phyloP scores from a whole-genome alignment of 108 stramenopile species.

The Fistulifera solaris region DNA sequence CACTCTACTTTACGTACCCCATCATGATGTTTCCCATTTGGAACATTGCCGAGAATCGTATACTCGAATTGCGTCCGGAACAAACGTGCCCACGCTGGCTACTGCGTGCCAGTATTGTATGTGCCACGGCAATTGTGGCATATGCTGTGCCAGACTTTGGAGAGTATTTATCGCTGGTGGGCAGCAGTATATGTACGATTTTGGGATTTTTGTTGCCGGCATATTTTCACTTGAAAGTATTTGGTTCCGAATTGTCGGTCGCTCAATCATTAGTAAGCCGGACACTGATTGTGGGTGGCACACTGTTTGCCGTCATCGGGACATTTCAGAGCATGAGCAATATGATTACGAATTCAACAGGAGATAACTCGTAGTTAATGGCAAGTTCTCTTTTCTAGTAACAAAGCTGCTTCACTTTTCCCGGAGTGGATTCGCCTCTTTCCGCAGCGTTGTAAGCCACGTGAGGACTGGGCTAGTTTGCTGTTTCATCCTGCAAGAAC shows the following conservation, averaged over 20 bases:
- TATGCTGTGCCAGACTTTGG: slow-evolving; percentile 64
- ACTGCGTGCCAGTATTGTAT: slow-evolving; percentile 34
- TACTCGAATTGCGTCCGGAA: slow-evolving; percentile 13
- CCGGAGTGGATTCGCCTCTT: too few species aligned
- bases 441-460: too few species aligned
- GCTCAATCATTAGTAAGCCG: slow-evolving; percentile 32
- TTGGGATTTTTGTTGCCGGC: slow-evolving; percentile 65
- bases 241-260: slow-evolving; percentile 32
- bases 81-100: slow-evolving; percentile 11
- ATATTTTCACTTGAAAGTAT: slow-evolving; percentile 52
- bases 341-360: slow-evolving; percentile 7
- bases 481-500: too few species aligned
- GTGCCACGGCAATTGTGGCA: slow-evolving; percentile 46
- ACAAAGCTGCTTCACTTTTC: too few species aligned
- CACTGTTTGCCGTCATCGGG: slow-evolving; percentile 49
- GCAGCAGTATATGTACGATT: slow-evolving; percentile 59
- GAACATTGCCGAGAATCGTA: slow-evolving; percentile 34
- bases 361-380: too few species aligned
- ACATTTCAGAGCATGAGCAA: slow-evolving; percentile 45
- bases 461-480: too few species aligned
- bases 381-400: too few species aligned
- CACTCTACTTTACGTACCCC: slow-evolving; percentile 69
- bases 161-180: slow-evolving; percentile 58
- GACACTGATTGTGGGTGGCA: slow-evolving; percentile 39
- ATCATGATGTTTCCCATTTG: slow-evolving; percentile 79